Evolutionary conservation across 208 protist genomes (phyloP), one percentile per base, ranked within the genome.

Genomic region (Porcisia deanei): DNA sequence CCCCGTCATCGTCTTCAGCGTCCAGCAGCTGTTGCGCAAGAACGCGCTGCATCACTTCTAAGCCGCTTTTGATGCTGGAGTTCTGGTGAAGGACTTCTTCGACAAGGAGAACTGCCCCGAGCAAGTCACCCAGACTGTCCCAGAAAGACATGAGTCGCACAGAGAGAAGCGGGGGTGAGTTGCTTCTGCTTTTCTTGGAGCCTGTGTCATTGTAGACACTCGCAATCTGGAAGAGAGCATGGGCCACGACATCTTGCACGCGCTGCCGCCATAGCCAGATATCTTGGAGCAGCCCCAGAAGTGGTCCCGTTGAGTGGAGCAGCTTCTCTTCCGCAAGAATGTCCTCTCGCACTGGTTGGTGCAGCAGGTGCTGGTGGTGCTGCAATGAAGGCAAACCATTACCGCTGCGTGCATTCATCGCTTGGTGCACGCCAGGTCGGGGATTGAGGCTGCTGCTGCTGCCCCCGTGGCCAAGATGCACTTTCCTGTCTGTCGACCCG

Each of bases 51-150:
- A 81, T 80, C 30, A 67, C 69, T 68, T 84, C 75, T 57, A 93
- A 84, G 47, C 88, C 88, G 7, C 89, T 80, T 2, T 61, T 47
- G 37, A 98, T 71, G 7, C 81, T 82, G 30, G 86, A 60, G 73
- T 97, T 96, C 60, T 90, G 83, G 25, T 75, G 68, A 39, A 98
- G 79, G 1, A 98, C 83, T 57, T 92, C 82, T 69, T 98, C 97
- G 8, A 98, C 74, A 53, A 83, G 85, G 57, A 97, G 85, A 34
- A 98, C 80, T 6, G 92, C 84, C 0, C 65, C 79, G 6, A 98
- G 82, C 45, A 97, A 47, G 12, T 95, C 88, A 1, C 68, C 78
- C n/a, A 98, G 63, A 43, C 80, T 60, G 60, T 87, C 75, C 87
- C 93, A 98, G 8, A 94, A 85, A 20, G 80, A 73, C 30, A 71